Evolutionary conservation across 2,329 filamentous ascomycete genomes (phyloP), one percentile per base, ranked within the genome.

Genomic region (Colletotrichum sp.): DNA sequence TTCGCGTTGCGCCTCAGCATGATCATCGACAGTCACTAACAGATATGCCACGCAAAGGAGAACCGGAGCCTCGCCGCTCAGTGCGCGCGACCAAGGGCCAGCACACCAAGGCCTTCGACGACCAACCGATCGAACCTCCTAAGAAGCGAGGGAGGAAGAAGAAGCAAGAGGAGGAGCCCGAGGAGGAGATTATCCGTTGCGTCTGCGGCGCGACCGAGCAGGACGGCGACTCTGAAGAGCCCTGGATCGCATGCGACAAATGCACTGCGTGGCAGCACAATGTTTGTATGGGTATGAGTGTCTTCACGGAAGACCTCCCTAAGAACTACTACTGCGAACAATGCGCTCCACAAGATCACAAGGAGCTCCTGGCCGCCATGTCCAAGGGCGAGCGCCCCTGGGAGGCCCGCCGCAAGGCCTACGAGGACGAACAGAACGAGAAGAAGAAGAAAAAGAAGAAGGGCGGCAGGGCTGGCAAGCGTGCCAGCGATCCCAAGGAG

Each of bases 261-360:
- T 99, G 97, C 85, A 92, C 92, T 65, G 96, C 94, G 57, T 99
- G 97, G 97, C 97, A 99, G 86, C 97, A 99, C 86, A 98, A 98
- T 82, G 94, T 98, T 78, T 99, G 97, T 83, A 95, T 99, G 89
- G 95, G 95, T 69, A 92, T 98, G 83, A 92, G 90, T 81, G 92
- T 94, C 63, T 95, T 95, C 80, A 92, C 93, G 36, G 94, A 96
- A 75, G 92, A 96, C 81, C 90, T 95, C 71, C 94, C 95, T 34
- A 94, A 94, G 77, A 90, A 95, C 84, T 99, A 99, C 87, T 98
- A 94, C 85, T 99, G 97, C 86, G 97, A 99, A 85, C 88, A 94
- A 85, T 99, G 97, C 87, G 91, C 91, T 69, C 97, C 97, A 1
- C 91, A 95, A 72, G 92, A 96, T 78, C 97, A 99, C 86, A 92